Conservation (phyloP, 352 stramenopile genomes). For the Globisporangium iwayamae region DNA sequence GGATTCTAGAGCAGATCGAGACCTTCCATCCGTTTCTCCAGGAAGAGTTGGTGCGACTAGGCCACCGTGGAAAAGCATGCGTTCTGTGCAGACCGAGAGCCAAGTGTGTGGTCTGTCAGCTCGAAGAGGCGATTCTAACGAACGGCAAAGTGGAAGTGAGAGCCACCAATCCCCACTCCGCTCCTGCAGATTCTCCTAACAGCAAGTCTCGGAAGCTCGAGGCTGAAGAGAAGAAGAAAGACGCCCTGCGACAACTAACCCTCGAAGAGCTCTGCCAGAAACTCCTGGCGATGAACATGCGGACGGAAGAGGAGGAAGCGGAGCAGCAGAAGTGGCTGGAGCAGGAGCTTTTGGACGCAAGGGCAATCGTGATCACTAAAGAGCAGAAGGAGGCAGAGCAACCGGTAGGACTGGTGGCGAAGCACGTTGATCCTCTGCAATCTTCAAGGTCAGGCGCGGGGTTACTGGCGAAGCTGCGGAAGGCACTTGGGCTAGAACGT, state of each 20-base stretch:
- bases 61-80: constrained; percentile 7
- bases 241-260: constrained; percentile 5
- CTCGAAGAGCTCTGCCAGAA: constrained; percentile 31
- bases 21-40: constrained; percentile 56
- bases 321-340: constrained; percentile 27
- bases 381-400: constrained; percentile 31
- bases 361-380: constrained; percentile 24
- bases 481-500: neutral
- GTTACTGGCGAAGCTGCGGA: constrained; percentile 4
- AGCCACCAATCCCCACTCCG: neutral
- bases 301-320: constrained; percentile 37
- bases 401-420: neutral
- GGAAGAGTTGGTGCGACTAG: neutral
- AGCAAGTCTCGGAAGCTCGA: neutral
- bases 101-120: constrained; percentile 12
- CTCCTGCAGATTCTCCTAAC: neutral
- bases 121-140: constrained; percentile 6
- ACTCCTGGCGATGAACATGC: constrained; percentile 29
- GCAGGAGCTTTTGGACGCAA: constrained; percentile 30
- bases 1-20: constrained; percentile 57
- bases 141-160: constrained; percentile 1
- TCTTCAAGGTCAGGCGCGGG: too few relatives aligned
- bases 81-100: constrained; percentile 21
- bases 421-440: neutral
- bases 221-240: constrained; percentile 1